Evolutionary conservation across 768 basidiomycete genomes (phyloP).

Genomic region (Mycena vitilis): DNA sequence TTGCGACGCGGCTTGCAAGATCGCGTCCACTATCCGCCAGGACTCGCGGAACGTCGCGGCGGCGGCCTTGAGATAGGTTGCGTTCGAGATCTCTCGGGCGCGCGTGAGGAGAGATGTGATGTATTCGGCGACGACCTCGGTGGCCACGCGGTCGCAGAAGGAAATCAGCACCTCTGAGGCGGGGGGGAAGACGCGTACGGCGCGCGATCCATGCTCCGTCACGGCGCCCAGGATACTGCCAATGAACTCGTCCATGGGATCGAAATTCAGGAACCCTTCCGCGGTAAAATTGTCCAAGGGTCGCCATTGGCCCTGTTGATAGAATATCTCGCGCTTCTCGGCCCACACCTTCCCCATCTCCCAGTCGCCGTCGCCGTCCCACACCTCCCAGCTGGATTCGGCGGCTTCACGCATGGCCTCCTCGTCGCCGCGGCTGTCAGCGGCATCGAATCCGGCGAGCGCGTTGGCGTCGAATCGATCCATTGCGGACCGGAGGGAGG

Average conservation of each 20-base stretch:
- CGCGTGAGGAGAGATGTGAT: conserved; percentile 79
- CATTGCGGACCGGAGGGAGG: conserved; percentile 79
- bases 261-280: conserved; percentile 79
- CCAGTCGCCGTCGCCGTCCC: conserved; percentile 76
- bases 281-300: conserved; percentile 84
- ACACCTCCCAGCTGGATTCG: conserved; percentile 87
- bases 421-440: conserved; percentile 82
- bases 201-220: conserved; percentile 79
- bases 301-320: conserved; percentile 84
- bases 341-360: conserved; percentile 96
- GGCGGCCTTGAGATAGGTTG: conserved; percentile 82
- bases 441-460: conserved; percentile 89
- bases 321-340: conserved; percentile 95
- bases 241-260: conserved; percentile 95
- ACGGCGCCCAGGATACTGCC: conserved; percentile 71
- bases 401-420: conserved; percentile 84
- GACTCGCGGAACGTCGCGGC: conserved; percentile 92
- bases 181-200: conserved; percentile 88
- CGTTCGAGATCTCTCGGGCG: conserved; percentile 79
- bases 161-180: conserved; percentile 79
- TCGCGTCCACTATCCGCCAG: conserved; percentile 85
- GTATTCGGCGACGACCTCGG: conserved; percentile 93
- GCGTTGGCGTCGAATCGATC: conserved; percentile 91
- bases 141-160: conserved; percentile 87
- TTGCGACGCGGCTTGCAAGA: conserved; percentile 67